phyloP scores from a whole-genome alignment of 495 filamentous ascomycete genomes.

The Trichocladium antarcticum region DNA sequence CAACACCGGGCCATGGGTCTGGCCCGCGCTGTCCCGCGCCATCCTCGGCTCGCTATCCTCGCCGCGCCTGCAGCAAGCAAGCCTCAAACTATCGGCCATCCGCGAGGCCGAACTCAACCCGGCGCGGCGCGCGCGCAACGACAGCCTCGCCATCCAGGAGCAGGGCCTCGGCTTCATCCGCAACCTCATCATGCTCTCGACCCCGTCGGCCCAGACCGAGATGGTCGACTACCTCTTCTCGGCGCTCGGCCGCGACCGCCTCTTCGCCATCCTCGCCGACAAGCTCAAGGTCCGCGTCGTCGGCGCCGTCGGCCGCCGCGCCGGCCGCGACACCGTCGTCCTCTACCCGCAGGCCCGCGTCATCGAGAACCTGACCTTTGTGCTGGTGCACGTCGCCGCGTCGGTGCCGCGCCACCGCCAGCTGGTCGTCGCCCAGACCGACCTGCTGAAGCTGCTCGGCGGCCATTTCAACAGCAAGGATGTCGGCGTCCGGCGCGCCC shows the following conservation, averaged over 20 bases:
- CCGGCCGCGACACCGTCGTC: conserved; percentile 27
- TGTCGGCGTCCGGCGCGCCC: conserved; percentile 57
- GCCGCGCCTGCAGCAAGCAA: conserved; percentile 34
- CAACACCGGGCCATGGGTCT: conserved; percentile 18
- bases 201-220: conserved; percentile 33
- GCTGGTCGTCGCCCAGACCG: conserved; percentile 45
- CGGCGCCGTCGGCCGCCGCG: conserved; percentile 32
- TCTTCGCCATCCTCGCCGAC: conserved; percentile 64
- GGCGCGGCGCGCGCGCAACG: conserved; percentile 51
- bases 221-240: conserved; percentile 80
- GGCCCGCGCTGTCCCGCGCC: conserved; percentile 2
- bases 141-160: conserved; percentile 78
- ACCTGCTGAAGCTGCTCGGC: conserved; percentile 51
- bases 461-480: conserved; percentile 61
- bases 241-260: conserved; percentile 57
- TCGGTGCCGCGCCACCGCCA: conserved; percentile 65
- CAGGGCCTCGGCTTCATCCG: conserved; percentile 79
- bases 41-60: background rate
- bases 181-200: conserved; percentile 59
- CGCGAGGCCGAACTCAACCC: conserved; percentile 47
- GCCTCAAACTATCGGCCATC: conserved; percentile 39
- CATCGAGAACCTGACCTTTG: conserved; percentile 58
- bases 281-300: conserved; percentile 54
- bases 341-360: conserved; percentile 58
- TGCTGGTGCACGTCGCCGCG: conserved; percentile 78